A percentile compares a stretch with the other conserved stretches of the same genome.
Evolutionary conservation across 495 filamentous ascomycete genomes (phyloP).

Genomic region (Friedmanniomyces simplex): DNA sequence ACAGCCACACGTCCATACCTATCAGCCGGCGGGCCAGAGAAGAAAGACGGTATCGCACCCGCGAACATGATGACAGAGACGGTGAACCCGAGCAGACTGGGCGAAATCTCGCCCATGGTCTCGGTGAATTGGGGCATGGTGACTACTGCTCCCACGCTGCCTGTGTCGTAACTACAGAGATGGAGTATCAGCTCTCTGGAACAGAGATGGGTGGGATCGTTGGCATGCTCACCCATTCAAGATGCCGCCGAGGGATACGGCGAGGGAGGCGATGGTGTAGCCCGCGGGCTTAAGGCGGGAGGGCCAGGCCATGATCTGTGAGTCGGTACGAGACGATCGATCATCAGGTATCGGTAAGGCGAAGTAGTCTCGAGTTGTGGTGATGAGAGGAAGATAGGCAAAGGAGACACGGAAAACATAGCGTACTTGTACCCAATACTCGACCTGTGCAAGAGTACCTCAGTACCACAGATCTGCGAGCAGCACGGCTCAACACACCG

Average conservation of each 20-base stretch:
- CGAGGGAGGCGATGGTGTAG: conserved; percentile 18
- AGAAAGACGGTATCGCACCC: conserved; percentile 50
- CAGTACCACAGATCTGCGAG: too few species aligned
- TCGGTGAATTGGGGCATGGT: conserved; percentile 46
- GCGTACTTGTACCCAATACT: too few species aligned
- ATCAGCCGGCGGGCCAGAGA: conserved; percentile 53
- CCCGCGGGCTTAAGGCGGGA: conserved; percentile 14
- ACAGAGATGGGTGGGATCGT: not conserved
- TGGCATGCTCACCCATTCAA: conserved; percentile 18
- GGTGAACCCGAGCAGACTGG: conserved; percentile 47
- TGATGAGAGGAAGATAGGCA: too few species aligned
- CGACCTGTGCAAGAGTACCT: too few species aligned
- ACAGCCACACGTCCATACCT: conserved; percentile 40
- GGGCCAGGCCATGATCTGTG: not conserved
- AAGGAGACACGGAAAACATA: too few species aligned
- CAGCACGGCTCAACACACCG: too few species aligned
- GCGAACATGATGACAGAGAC: conserved; percentile 56
- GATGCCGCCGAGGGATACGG: conserved; percentile 21
- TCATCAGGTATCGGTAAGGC: too few species aligned
- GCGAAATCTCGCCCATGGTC: conserved; percentile 43
- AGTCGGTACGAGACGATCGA: too few species aligned
- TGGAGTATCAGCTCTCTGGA: not conserved
- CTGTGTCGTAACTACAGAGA: not conserved
- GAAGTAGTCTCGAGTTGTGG: too few species aligned
- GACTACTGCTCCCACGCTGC: conserved; percentile 49